Evolutionary conservation across 192 early-diverging fungal species (phyloP), one percentile per base, ranked within the genome.

Genomic region (Phlyctochytrium bullatum): DNA sequence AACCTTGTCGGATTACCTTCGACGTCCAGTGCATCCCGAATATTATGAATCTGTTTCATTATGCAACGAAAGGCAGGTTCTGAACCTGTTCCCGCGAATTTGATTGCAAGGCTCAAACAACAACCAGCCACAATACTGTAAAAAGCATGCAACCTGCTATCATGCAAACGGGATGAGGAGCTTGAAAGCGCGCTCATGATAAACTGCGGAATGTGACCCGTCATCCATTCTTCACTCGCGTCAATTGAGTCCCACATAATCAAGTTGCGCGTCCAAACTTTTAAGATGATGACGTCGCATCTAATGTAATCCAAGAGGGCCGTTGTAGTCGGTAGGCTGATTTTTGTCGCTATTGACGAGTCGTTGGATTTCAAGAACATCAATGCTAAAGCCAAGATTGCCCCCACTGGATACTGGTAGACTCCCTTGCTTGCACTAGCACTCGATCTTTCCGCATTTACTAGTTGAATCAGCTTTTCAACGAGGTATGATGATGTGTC

Each of bases 321-420:
- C 1, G 47, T 35, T 0, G 86, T 84, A 31, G 73, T 69, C 2
- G 92, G 91, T 0, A 92, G 62, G 27, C 68, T 67, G 30, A 98
- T 76, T 17, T 83, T 82, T 2, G 83, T 69, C 0, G 93, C 93
- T 0, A 92, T 78, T 20, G 73, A 62, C 3, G 51, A 31, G 64
- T 93, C 88, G 71, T 90, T 85, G 20, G 93, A 90, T 40, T 90
- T 92, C 35, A 98, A 76, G 65, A 88, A 95, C 70, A 90, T 88
- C 24, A 98, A 76, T 0, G 88, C 93, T 20, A 98, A 72, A 0
- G 95, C 95, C 28, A 95, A 84, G 6, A 86, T 86, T 0, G 91
- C 86, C n/a, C 88, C 87, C 16, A 79, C 72, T 4, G 84, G 77
- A 12, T 34, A n/a, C 24, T 61, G n/a, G 40, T 35, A 56, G 62